Base-by-base conservation (phyloP, 352 stramenopile genomes). In the Phytopythium helicoides region DNA sequence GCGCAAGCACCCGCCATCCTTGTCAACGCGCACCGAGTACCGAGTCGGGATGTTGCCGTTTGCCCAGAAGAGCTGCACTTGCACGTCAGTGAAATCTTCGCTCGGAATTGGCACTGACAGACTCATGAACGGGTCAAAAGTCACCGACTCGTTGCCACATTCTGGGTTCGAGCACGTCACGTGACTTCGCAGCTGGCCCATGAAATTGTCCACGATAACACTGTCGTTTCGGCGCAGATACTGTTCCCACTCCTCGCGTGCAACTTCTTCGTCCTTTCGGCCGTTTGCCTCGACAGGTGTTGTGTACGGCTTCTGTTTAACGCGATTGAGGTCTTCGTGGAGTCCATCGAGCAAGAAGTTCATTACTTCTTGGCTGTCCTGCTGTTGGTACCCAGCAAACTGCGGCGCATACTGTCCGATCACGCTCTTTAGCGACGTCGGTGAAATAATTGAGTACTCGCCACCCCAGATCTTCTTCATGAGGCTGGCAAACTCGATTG, bases 401-500 rank as follows among this genome's bases (percentile, higher is more conserved):
- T 95, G 88, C 7, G 87, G 86, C 14, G 85, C 85, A 50, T 93
- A 95, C 55, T 92, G 70, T 0, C 85, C 85, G 41, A 95, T 95
- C 12, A 92, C 80, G 1, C 73, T 71, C 60, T 96, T 96, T n/a
- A 95, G 58, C 19, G 80, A 67, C 1, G 69, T 82, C 6, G 89
- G 85, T 3, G 79, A 73, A 4, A 96, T 80, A 10, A 92, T 76
- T 6, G 73, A 86, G 64, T 87, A 97, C 41, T 97, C 76, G 18
- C 88, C 91, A 33, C 74, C 81, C 93, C 96, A 99, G 66, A 99
- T 95, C 45, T 97, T 85, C n/a, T 84, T 80, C 18, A 99, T 53
- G 6, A 99, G 68, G 23, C 69, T 80, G 0, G 89, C 95, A 74
- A 99, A 99, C n/a, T 97, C 89, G n/a, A 78, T 77, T 2, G 96